Conservation (phyloP, 2,329 filamentous ascomycete genomes). For the Hansfordia pulvinata region DNA sequence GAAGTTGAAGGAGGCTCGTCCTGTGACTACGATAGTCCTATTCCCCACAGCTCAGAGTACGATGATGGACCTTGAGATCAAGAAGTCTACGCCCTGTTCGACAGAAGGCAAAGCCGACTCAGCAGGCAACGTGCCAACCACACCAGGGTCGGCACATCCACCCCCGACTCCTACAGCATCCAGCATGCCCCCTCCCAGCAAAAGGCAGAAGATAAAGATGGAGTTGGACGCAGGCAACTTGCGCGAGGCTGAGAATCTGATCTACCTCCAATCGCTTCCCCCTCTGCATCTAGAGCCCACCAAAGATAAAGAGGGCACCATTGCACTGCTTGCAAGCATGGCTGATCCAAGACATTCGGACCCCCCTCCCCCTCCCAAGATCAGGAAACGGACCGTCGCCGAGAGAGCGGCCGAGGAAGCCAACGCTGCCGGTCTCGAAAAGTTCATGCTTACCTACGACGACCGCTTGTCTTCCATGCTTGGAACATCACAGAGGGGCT, state of each 20-base stretch:
- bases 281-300: slow-evolving; percentile 70
- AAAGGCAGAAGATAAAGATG: slow-evolving; percentile 61
- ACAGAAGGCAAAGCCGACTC: slow-evolving; percentile 18
- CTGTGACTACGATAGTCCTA: slow-evolving; percentile 48
- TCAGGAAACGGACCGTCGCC: slow-evolving; percentile 82
- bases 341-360: slow-evolving; percentile 67
- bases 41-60: slow-evolving; percentile 69
- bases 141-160: too few relatives aligned
- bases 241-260: slow-evolving; percentile 60
- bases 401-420: slow-evolving; percentile 94
- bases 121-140: too few relatives aligned
- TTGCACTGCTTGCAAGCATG: slow-evolving; percentile 57
- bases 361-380: slow-evolving; percentile 70
- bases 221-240: slow-evolving; percentile 65
- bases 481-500: slow-evolving; percentile 40
- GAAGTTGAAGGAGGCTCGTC: background rate
- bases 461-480: slow-evolving; percentile 57
- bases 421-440: slow-evolving; percentile 73
- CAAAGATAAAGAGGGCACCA: slow-evolving; percentile 52
- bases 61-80: slow-evolving; percentile 62
- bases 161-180: slow-evolving; percentile 49
- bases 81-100: slow-evolving; percentile 55
- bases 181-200: slow-evolving; percentile 45
- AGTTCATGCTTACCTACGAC: slow-evolving; percentile 86
- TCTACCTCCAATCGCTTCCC: slow-evolving; percentile 60